phyloP scores from a whole-genome alignment of 345 rosid species.

The Populus ilicifolia region DNA sequence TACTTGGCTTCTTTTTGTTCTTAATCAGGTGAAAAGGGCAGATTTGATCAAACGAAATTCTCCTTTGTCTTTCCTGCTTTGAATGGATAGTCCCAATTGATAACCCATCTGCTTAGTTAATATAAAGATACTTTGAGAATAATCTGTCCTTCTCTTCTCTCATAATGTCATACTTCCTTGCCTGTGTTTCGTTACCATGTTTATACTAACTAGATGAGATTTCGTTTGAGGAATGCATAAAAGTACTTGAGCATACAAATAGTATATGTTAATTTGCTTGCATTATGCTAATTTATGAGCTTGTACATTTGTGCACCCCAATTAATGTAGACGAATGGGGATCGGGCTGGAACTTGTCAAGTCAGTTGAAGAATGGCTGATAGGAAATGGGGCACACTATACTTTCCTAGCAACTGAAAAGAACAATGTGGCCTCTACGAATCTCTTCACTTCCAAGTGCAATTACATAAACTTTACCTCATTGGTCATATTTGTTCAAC shows the following conservation, averaged over 20 bases:
- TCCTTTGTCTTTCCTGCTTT: no score
- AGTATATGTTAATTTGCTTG: neutral
- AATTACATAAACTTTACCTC: constrained; percentile 18
- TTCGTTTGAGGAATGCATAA: neutral
- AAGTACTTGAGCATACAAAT: no score
- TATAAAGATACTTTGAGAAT: no score
- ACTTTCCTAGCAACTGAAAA: constrained; percentile 45
- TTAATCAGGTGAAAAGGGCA: no score
- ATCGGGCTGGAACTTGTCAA: constrained; percentile 50
- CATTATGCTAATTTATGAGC: neutral
- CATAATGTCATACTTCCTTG: neutral
- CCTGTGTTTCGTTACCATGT: neutral
- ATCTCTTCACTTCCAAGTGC: constrained; percentile 44
- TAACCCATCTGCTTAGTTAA: no score
- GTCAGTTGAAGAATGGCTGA: constrained; percentile 52
- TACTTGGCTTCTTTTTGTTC: no score
- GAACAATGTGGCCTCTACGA: constrained; percentile 45
- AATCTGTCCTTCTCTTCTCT: no score
- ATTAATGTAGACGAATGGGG: constrained; percentile 44
- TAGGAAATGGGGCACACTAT: constrained; percentile 41
- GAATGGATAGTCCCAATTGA: no score
- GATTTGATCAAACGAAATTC: no score
- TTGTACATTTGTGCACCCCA: no score
- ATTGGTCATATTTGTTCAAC: constrained; percentile 37
- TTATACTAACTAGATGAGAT: no score